These are phyloP conservation scores for Tripterygium wilfordii DNA, from an alignment of 177 flowering plant genomes.

Conservation along the genomic window DNA sequence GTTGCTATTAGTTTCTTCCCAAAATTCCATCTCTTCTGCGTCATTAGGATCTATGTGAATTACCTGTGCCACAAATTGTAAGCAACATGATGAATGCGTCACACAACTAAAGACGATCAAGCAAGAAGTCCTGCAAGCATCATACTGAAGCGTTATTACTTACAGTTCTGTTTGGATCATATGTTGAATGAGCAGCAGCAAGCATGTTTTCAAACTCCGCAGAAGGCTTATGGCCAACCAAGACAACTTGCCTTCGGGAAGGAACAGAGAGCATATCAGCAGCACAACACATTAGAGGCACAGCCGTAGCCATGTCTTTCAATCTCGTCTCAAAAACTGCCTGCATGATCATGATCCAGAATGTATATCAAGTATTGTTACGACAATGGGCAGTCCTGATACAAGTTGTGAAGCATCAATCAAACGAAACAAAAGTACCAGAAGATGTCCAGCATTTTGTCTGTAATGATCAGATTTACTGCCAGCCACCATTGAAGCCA, in stretches of 20 bases:
- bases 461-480: constrained; percentile 40
- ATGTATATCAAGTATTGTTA: background rate
- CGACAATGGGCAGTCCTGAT: too few relatives aligned
- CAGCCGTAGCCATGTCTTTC: constrained; percentile 72
- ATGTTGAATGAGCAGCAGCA: constrained; percentile 66
- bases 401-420: too few relatives aligned
- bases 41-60: constrained; percentile 71
- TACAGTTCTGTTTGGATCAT: constrained; percentile 77
- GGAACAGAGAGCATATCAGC: constrained; percentile 73
- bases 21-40: constrained; percentile 62
- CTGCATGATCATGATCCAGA: constrained; percentile 25
- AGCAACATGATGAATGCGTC: background rate
- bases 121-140: background rate
- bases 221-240: constrained; percentile 57
- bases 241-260: constrained; percentile 71
- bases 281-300: constrained; percentile 91
- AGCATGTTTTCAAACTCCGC: constrained; percentile 58
- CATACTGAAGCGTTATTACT: constrained; percentile 8
- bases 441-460: constrained; percentile 63
- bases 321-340: constrained; percentile 79
- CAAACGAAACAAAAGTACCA: constrained; percentile 35
- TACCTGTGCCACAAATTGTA: constrained; percentile 40
- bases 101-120: too few relatives aligned
- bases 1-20: constrained; percentile 62
- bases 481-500: constrained; percentile 54